These are phyloP conservation scores for Cydonia oblonga DNA, from an alignment of 331 rosid genomes.

Conservation along the genomic window DNA sequence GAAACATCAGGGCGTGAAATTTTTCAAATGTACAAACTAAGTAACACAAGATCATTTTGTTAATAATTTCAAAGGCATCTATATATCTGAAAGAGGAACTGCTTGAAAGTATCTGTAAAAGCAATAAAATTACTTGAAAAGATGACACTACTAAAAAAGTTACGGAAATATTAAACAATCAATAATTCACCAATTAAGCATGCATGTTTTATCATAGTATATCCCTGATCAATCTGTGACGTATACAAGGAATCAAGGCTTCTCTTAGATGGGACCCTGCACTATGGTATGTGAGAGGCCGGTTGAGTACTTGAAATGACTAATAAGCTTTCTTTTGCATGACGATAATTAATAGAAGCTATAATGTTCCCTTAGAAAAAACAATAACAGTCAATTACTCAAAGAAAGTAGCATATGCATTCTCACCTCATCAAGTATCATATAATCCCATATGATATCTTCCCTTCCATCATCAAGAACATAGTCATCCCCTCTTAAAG, in stretches of 20 bases:
- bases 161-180: background rate
- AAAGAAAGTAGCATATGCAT: background rate
- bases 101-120: background rate
- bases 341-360: background rate
- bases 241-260: background rate
- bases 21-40: background rate
- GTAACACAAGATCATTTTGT: background rate
- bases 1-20: background rate
- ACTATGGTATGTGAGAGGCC: background rate
- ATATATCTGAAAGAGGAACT: background rate
- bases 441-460: conserved; percentile 81
- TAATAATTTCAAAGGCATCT: background rate
- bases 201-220: background rate
- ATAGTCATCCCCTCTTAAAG: conserved; percentile 34
- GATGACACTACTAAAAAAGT: background rate
- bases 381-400: background rate
- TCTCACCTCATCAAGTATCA: conserved; percentile 92
- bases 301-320: background rate
- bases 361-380: background rate
- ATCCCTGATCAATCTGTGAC: background rate
- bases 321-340: background rate
- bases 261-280: background rate
- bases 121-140: background rate
- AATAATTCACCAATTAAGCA: background rate
- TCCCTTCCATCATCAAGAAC: conserved; percentile 47